These are phyloP conservation scores for Gliomastix tumulicola DNA, from an alignment of 2,329 filamentous ascomycete species.

Conservation along the genomic window DNA sequence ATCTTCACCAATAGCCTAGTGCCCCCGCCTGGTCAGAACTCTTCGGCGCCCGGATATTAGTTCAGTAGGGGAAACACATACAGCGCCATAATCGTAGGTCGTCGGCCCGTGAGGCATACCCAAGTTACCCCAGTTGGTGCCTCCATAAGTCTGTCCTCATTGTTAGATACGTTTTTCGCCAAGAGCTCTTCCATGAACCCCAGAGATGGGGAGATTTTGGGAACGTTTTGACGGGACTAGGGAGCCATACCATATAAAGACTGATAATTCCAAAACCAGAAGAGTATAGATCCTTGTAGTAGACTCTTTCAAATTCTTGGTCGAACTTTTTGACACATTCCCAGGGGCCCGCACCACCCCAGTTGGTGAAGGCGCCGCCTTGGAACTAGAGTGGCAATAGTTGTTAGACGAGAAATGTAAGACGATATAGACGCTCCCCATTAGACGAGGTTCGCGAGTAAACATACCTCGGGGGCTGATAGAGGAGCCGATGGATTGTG, in stretches of 20 bases:
- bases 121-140: conserved; percentile 79
- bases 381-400: too few species aligned
- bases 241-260: conserved; percentile 59
- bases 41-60: too few species aligned
- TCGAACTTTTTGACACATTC: conserved; percentile 60
- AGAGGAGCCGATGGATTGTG: too few species aligned
- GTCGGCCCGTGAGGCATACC: conserved; percentile 62
- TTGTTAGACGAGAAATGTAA: too few species aligned
- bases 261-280: conserved; percentile 63
- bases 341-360: conserved; percentile 62
- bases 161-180: background rate
- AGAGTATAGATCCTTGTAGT: conserved; percentile 69
- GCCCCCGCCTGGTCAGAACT: too few species aligned
- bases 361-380: too few species aligned
- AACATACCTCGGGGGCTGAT: too few species aligned
- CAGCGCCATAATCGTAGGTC: conserved; percentile 46
- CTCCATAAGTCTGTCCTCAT: conserved; percentile 54
- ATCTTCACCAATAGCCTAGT: conserved; percentile 51
- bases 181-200: background rate
- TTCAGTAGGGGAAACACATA: too few species aligned
- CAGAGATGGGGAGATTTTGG: too few species aligned
- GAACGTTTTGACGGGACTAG: too few species aligned
- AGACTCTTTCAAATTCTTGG: conserved; percentile 69
- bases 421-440: too few species aligned
- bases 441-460: too few species aligned